A percentile compares a stretch with the other conserved stretches of the same genome.
These are phyloP conservation scores for Ceratocystiopsis brevicomis DNA, from an alignment of 2,329 filamentous ascomycete species.

Conservation along the genomic window DNA sequence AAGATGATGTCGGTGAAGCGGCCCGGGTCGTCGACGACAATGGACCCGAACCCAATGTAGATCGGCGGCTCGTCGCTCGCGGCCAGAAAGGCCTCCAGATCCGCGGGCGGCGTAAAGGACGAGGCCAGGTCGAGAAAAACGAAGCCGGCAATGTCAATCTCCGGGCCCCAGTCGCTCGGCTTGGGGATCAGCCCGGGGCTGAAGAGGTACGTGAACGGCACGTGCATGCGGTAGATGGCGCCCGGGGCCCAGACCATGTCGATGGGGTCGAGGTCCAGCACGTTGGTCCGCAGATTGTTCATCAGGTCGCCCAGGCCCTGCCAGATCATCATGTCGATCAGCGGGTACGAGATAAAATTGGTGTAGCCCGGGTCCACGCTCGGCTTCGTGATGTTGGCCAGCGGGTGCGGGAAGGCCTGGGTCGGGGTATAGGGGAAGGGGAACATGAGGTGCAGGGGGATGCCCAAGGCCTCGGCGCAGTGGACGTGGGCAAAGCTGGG, in stretches of 20 bases:
- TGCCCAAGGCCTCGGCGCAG: constrained; percentile 59
- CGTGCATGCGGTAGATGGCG: constrained; percentile 50
- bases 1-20: constrained; percentile 53
- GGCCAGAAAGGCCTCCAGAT: constrained; percentile 35
- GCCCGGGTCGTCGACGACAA: constrained; percentile 55
- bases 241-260: constrained; percentile 62
- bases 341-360: constrained; percentile 64
- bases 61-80: constrained; percentile 40
- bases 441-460: constrained; percentile 74
- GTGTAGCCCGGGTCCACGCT: constrained; percentile 55
- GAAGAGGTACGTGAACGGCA: constrained; percentile 61
- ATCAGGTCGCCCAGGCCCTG: constrained; percentile 68
- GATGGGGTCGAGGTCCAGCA: constrained; percentile 51
- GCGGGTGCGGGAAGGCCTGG: constrained; percentile 54
- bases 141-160: constrained; percentile 60
- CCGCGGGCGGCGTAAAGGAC: constrained; percentile 36
- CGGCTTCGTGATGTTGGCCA: constrained; percentile 54
- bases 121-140: constrained; percentile 55
- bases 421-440: constrained; percentile 70
- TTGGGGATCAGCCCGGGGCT: constrained; percentile 47
- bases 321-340: constrained; percentile 81
- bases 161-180: constrained; percentile 46
- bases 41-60: constrained; percentile 61
- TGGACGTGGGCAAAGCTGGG: constrained; percentile 62
- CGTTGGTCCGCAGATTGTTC: constrained; percentile 53